A percentile compares a stretch with the other conserved stretches of the same genome.
phyloP scores from a whole-genome alignment of 495 filamentous ascomycete genomes.

The Neurospora discreta region DNA sequence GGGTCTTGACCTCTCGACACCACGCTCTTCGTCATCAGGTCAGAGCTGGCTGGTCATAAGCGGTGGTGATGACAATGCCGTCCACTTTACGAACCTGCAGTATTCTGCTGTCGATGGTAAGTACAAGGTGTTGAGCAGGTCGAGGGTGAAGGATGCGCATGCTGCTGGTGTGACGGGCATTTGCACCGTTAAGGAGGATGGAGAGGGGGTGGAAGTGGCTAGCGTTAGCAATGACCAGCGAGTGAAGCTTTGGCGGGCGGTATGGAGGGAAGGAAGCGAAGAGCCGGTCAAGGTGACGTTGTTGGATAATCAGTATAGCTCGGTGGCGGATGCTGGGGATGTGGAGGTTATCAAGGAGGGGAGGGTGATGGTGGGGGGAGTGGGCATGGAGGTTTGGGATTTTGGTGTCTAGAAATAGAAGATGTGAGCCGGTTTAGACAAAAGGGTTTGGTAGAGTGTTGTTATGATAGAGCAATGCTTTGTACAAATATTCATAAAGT shows the following conservation, averaged over 20 bases:
- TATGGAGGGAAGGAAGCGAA: not conserved
- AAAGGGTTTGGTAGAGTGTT: not conserved
- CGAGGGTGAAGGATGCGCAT: conserved; percentile 62
- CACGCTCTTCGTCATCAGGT: conserved; percentile 6
- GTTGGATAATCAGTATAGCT: conserved; percentile 43
- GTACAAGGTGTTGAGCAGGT: conserved; percentile 25
- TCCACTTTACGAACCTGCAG: conserved; percentile 45
- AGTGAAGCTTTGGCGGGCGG: conserved; percentile 58
- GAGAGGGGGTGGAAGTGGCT: conserved; percentile 28
- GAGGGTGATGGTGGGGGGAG: conserved; percentile 16
- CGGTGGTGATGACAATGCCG: conserved; percentile 75
- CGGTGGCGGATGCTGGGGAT: conserved; percentile 49
- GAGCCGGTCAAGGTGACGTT: conserved; percentile 27
- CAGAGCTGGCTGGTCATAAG: conserved; percentile 46
- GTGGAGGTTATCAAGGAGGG: conserved; percentile 14
- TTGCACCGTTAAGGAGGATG: conserved; percentile 27
- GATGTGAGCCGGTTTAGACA: not conserved
- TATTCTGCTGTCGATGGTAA: not conserved
- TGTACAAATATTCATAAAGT: no score
- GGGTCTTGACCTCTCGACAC: conserved; percentile 29
- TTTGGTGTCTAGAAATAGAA: not conserved
- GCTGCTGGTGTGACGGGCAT: conserved; percentile 67
- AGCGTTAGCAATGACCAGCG: conserved; percentile 73
- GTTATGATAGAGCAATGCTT: not conserved
- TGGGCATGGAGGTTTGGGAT: conserved; percentile 20